Evolutionary conservation across 2,329 filamentous ascomycete genomes (phyloP).

Genomic region (Bipolaris oryzae): DNA sequence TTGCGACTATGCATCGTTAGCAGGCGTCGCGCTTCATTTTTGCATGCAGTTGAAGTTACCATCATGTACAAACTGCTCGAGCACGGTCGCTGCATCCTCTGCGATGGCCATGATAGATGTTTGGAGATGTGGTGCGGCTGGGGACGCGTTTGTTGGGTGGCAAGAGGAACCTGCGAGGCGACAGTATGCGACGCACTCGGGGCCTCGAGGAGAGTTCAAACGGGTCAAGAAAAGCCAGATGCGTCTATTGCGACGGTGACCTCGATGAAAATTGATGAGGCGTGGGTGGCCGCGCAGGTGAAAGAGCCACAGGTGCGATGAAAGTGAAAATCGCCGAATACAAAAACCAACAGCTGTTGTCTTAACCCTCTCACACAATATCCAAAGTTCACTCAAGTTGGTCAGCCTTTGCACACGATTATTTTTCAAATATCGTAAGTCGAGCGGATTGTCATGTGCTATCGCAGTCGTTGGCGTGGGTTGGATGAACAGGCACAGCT

Average conservation of each 20-base stretch:
- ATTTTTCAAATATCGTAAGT: not conserved
- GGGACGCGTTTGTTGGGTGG: constrained; percentile 1
- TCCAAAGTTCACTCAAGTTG: not conserved
- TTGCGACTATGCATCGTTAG: constrained; percentile 62
- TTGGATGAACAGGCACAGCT: constrained; percentile 6
- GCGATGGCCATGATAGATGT: constrained; percentile 44
- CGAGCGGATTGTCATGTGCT: not conserved
- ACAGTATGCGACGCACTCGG: not conserved
- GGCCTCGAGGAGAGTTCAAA: not conserved
- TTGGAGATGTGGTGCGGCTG: not conserved
- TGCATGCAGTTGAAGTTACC: constrained; percentile 46
- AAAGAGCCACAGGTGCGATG: constrained; percentile 12
- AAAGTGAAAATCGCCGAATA: constrained; percentile 8
- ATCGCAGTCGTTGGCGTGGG: constrained; percentile 7
- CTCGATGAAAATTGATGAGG: constrained; percentile 27
- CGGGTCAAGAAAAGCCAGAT: not conserved
- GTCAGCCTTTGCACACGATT: not conserved
- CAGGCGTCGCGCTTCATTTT: not conserved
- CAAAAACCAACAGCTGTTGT: not conserved
- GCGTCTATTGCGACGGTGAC: constrained; percentile 3
- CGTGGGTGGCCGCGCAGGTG: constrained; percentile 25
- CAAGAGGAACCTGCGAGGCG: not conserved
- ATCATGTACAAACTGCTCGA: constrained; percentile 79
- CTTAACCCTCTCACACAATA: not conserved
- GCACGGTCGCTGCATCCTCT: constrained; percentile 70